phyloP scores from a whole-genome alignment of 306 rosid genomes.

The Hylodesmum podocarpum region DNA sequence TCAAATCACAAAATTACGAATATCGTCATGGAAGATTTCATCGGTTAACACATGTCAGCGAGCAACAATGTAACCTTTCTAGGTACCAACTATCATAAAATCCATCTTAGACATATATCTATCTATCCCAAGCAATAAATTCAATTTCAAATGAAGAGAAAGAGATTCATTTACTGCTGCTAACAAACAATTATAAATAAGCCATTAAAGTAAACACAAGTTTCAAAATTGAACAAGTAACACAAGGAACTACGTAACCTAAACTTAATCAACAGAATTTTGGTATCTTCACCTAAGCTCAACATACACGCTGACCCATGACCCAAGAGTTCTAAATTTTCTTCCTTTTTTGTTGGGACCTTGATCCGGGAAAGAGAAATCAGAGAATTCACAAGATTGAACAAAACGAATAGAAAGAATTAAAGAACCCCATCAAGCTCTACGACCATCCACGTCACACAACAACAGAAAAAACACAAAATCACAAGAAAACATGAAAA shows the following conservation, averaged over 20 bases:
- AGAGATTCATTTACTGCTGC: background rate
- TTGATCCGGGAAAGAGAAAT: conserved; percentile 21
- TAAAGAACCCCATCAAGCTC: background rate
- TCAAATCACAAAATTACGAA: conserved; percentile 20
- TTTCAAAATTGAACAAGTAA: conserved; percentile 2
- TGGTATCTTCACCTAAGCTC: conserved; percentile 24
- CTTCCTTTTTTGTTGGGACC: background rate
- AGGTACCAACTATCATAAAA: conserved; percentile 7
- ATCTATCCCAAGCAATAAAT: conserved; percentile 9
- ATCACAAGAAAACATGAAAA: background rate
- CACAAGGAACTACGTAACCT: conserved; percentile 25
- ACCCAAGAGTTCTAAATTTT: background rate
- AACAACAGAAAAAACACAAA: conserved; percentile 7
- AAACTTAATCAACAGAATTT: conserved; percentile 9
- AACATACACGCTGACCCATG: conserved; percentile 10
- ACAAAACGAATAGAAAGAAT: conserved; percentile 1
- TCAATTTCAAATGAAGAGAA: conserved; percentile 11
- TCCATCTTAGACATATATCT: background rate
- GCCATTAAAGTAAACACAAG: background rate
- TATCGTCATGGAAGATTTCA: background rate
- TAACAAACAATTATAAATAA: background rate
- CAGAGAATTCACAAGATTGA: conserved; percentile 16
- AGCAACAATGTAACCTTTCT: conserved; percentile 1
- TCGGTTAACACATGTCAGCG: background rate
- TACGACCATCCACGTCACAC: background rate